Base-by-base conservation (phyloP, 75 land plant species). In the Pinus tabuliformis region DNA sequence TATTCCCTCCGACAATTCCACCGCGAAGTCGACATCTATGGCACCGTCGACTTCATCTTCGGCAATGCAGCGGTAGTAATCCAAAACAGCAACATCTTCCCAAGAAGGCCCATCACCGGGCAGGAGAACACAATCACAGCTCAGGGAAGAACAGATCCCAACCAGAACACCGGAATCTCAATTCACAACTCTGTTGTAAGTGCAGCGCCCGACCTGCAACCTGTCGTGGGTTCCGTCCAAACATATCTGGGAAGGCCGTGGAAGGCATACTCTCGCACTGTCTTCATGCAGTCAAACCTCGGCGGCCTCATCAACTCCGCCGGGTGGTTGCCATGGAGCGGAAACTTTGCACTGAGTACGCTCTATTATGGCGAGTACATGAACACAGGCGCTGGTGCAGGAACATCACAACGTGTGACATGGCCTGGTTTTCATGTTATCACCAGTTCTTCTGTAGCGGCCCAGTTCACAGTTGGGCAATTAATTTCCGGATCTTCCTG, bases 301-400 rank as follows among this genome's bases (percentile, higher is more conserved):
- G 80, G 57, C 57, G 82, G 74, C 59, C 70, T 84, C 12, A 86
- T 92, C 57, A 37, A 79, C 22, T 82, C 95, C 2, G 80, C 80
- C 0, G 95, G 95, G 3, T 92, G 92, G 92, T 56, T 80, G 36
- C 75, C 76, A 15, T 92, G 89, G 90, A 74, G 74, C 54, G 83
- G 83, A 22, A n/a, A 18, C 66, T 74, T 49, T n/a, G 77, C 75
- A 18, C 26, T 73, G 21, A 45, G 72, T n/a, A 86, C 95, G 4
- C 63, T 82, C 18, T 92, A 79, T 83, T 89, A 82, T 70, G 92
- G 79, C 5, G 92, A 92, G 80, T 92, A 86, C 56, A 14, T 12
- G 28, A 89, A 88, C 76, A 59, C 65, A 0, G 92, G 95, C 0
- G 76, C 85, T 5, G 92, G 95, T 15, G 45, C 92, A 0, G 65